phyloP scores from a whole-genome alignment of 2,329 filamentous ascomycete genomes.

The Penicillium sp. region DNA sequence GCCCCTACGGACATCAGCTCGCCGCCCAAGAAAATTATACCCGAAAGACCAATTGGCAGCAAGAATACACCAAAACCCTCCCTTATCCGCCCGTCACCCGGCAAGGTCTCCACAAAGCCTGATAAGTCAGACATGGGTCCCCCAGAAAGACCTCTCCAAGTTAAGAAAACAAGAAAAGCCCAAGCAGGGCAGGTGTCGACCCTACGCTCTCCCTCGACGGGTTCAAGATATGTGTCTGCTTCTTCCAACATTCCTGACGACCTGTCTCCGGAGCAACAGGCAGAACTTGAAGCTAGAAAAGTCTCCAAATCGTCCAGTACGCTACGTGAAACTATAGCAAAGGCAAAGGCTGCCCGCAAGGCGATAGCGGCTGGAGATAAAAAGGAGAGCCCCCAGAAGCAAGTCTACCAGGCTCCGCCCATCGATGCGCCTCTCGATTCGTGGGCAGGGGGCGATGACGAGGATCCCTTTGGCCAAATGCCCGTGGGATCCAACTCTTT shows the following conservation, averaged over 20 bases:
- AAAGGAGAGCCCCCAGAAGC: not conserved
- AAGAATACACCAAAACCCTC: conserved; percentile 50
- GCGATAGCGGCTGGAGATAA: conserved; percentile 43
- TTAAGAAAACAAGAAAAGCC: conserved; percentile 39
- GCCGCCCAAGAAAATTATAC: conserved; percentile 16
- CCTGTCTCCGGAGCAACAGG: conserved; percentile 28
- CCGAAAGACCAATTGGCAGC: conserved; percentile 36
- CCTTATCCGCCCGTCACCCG: conserved; percentile 54
- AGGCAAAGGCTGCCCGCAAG: conserved; percentile 78
- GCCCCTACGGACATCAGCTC: conserved; percentile 16
- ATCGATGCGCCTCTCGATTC: conserved; percentile 22
- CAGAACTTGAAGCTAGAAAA: conserved; percentile 41
- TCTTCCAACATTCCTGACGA: conserved; percentile 31
- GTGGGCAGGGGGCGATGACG: conserved; percentile 50
- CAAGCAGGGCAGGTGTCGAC: conserved; percentile 31
- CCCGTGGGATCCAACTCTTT: conserved; percentile 60
- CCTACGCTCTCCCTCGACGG: conserved; percentile 31
- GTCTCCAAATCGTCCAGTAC: conserved; percentile 70
- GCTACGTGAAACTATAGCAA: conserved; percentile 85
- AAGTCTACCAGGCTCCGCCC: conserved; percentile 14
- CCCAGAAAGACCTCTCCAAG: conserved; percentile 38
- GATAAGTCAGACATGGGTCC: conserved; percentile 37
- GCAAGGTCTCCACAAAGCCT: conserved; percentile 57
- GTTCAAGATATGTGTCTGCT: conserved; percentile 32
- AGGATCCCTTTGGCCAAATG: conserved; percentile 58